Evolutionary conservation across 1,284 basidiomycete genomes (phyloP), one percentile per base, ranked within the genome.

Genomic region (Meira miltonrushii): DNA sequence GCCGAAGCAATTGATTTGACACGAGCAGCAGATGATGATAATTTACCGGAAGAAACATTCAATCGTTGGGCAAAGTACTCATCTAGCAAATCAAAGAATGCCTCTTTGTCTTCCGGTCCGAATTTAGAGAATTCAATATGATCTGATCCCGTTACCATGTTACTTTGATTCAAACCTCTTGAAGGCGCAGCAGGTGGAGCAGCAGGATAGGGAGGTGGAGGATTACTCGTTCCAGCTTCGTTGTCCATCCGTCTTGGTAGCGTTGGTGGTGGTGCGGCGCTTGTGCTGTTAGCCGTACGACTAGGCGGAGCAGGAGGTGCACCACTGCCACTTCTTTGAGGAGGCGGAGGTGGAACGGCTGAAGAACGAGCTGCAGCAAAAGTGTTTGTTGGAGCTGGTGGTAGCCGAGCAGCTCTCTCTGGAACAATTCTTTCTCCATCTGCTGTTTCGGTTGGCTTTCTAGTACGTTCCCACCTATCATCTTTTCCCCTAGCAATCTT

Each of bases 71-170:
- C 43, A 44, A 17, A 62, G 66, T 57, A 40, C 39, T 73, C 66
- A 54, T 74, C 71, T 13, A 76, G 63, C 13, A 73, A 55, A 15
- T 54, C 55, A 39, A 72, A 73, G 58, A 73, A 75, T 25, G 67
- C 69, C 10, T 61, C 51, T 48, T 74, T 72, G 55, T 74, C 70
- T 17, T 60, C 50, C n/a, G 59, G 60, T 10, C 65, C 65, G 56
- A 74, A 71, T 21, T 58, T 61, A 8, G 70, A 69, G 55, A 74
- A 72, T 40, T 69, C 59, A 50, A 72, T 64, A 33, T 69, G 59
- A 1, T 55, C 57, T 28, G 57, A 11, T 8, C 53, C 56, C 10
- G 28, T 58, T 37, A 6, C 28, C 13, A 33, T 58, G 57, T 17
- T 15, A 25, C 10, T n/a, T n/a, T 17, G 19, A 46, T 19, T 44